Percentiles rank a stretch among this genome's conserved stretches.
Conservation (phyloP, 1,139 yeast genomes). For the Geotrichum australiense region DNA sequence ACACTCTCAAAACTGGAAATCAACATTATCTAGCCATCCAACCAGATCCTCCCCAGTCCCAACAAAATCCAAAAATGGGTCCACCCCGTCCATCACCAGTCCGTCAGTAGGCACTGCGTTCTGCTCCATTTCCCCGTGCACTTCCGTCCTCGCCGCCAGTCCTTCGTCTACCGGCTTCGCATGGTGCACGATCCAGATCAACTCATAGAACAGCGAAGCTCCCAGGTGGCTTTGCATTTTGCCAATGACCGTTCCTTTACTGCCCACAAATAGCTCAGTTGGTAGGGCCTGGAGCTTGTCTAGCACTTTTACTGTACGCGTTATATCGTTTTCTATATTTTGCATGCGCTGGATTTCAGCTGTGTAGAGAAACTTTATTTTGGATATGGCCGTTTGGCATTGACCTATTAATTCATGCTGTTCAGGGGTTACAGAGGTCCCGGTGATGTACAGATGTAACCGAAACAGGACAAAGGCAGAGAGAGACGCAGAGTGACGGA, state of each 20-base stretch:
- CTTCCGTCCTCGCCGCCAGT: slow-evolving; percentile 35
- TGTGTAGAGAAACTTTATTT: slow-evolving; percentile 79
- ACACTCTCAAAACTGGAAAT: slow-evolving; percentile 14
- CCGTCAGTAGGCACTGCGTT: too few species aligned
- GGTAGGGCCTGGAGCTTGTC: slow-evolving; percentile 57
- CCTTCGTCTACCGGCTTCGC: slow-evolving; percentile 49
- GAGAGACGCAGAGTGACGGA: slow-evolving; percentile 75
- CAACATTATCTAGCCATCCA: slow-evolving; percentile 75
- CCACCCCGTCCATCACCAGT: too few species aligned
- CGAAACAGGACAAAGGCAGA: slow-evolving; percentile 67
- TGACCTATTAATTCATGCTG: slow-evolving; percentile 56
- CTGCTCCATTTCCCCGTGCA: too few species aligned
- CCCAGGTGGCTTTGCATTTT: slow-evolving; percentile 89
- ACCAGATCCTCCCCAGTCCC: slow-evolving; percentile 84
- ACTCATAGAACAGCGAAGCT: slow-evolving; percentile 81
- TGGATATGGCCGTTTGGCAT: slow-evolving; percentile 85
- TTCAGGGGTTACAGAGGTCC: slow-evolving; percentile 51
- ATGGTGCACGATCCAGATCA: slow-evolving; percentile 92
- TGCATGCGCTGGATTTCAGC: slow-evolving; percentile 89
- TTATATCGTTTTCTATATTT: slow-evolving; percentile 80
- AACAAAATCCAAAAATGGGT: slow-evolving; percentile 40
- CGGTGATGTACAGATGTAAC: slow-evolving; percentile 41
- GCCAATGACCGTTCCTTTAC: slow-evolving; percentile 61
- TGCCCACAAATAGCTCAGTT: slow-evolving; percentile 35
- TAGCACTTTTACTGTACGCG: slow-evolving; percentile 85